Conservation (phyloP, 805 yeast genomes). For the Wickerhamomyces silvicola region DNA sequence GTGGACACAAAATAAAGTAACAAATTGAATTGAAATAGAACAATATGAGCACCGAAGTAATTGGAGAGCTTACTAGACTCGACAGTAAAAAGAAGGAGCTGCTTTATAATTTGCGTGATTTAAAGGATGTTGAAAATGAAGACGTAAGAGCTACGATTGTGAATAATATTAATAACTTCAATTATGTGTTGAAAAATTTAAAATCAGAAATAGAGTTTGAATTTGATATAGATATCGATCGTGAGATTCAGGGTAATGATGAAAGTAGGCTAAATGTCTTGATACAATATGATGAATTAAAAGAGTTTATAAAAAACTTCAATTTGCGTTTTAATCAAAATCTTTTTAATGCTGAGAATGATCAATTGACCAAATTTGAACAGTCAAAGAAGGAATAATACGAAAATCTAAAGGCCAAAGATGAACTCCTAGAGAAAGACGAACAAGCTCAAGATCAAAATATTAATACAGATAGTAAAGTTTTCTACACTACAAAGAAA, state of each 20-base stretch:
- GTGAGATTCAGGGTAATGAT: neutral
- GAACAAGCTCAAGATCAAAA: neutral
- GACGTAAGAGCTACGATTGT: conserved; percentile 11
- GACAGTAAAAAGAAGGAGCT: conserved; percentile 8
- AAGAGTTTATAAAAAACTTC: neutral
- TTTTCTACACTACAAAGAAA: conserved; percentile 19
- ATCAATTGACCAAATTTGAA: conserved; percentile 4
- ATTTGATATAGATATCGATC: conserved; percentile 10
- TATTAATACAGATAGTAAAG: conserved; percentile 15
- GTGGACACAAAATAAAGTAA: too few species aligned
- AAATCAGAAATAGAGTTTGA: conserved; percentile 13
- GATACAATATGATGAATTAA: neutral
- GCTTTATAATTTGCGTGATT: conserved; percentile 5
- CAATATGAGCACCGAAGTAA: neutral
- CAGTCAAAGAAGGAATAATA: conserved; percentile 6
- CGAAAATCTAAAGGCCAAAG: neutral
- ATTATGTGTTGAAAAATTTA: conserved; percentile 9
- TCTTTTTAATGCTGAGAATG: too few species aligned
- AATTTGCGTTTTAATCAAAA: neutral
- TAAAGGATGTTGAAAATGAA: conserved; percentile 10
- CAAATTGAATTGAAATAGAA: too few species aligned
- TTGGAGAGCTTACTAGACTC: neutral
- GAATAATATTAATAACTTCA: conserved; percentile 10
- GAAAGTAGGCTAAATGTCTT: neutral
- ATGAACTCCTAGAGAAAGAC: neutral